A percentile compares a stretch with the other conserved stretches of the same genome.
Conservation (phyloP, 768 basidiomycete species). For the Ramaria sp. region DNA sequence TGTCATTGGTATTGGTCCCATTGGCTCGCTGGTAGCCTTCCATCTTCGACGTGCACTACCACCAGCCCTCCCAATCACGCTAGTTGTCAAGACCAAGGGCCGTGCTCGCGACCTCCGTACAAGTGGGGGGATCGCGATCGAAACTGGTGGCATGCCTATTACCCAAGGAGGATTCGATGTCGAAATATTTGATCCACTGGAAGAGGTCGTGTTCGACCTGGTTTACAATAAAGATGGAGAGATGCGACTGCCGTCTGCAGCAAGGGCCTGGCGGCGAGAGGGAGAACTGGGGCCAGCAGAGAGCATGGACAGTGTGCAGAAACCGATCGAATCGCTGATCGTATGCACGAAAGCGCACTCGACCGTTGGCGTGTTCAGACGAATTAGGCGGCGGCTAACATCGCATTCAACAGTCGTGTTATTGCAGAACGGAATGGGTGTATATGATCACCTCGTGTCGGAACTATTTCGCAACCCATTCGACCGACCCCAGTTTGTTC, state of each 20-base stretch:
- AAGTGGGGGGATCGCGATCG: constrained; percentile 34
- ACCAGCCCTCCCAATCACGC: constrained; percentile 41
- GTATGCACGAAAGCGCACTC: constrained; percentile 72
- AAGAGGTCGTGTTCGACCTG: constrained; percentile 4
- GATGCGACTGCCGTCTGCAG: constrained; percentile 3
- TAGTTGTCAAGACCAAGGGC: constrained; percentile 51
- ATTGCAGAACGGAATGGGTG: constrained; percentile 91
- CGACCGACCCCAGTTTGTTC: constrained; percentile 74
- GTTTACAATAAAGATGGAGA: constrained; percentile 7
- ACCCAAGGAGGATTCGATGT: constrained; percentile 35
- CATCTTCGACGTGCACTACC: constrained; percentile 60
- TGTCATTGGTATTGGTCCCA: constrained; percentile 69
- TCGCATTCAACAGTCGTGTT: constrained; percentile 74
- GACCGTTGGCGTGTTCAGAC: constrained; percentile 32
- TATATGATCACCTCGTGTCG: constrained; percentile 67
- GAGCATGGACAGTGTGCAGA: constrained; percentile 6
- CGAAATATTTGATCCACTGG: constrained; percentile 22
- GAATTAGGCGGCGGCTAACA: constrained; percentile 49
- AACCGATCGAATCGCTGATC: constrained; percentile 63
- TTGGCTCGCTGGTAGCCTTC: constrained; percentile 75
- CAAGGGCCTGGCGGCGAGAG: neutral
- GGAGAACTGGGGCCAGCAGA: neutral
- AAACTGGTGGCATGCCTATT: constrained; percentile 35
- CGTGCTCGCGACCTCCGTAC: constrained; percentile 26
- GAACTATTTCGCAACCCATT: constrained; percentile 62